These are phyloP conservation scores for Penicillium coffeae DNA, from an alignment of 495 filamentous ascomycete species.

Conservation along the genomic window DNA sequence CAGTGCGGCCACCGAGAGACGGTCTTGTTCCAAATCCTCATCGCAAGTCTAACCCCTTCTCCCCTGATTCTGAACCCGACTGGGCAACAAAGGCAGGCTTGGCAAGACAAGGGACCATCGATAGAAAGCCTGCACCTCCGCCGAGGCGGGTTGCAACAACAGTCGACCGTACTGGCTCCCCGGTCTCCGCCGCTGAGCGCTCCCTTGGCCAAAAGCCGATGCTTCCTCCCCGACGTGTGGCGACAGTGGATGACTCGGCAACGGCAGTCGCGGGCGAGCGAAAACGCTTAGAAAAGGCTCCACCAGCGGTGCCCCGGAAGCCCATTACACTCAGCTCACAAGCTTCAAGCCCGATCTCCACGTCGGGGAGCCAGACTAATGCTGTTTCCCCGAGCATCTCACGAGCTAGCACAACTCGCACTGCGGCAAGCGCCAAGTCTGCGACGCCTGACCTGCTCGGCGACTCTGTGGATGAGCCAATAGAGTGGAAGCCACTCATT, in stretches of 20 bases:
- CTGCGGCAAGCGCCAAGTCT: not conserved
- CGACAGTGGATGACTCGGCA: not conserved
- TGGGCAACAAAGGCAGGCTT: constrained; percentile 52
- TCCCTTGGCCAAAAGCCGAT: constrained; percentile 6
- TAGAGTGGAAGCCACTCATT: constrained; percentile 36
- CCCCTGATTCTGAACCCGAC: constrained; percentile 61
- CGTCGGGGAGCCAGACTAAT: not conserved
- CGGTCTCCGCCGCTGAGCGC: not conserved
- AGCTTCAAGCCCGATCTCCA: not conserved
- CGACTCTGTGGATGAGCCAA: constrained; percentile 16
- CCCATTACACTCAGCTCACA: constrained; percentile 28
- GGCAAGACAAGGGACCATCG: not conserved
- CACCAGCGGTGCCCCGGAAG: constrained; percentile 34
- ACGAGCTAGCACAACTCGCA: not conserved
- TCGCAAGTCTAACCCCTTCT: constrained; percentile 80
- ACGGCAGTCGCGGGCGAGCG: not conserved
- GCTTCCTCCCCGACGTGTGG: constrained; percentile 10
- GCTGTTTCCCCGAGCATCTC: not conserved
- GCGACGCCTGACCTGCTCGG: constrained; percentile 22
- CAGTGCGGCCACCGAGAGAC: constrained; percentile 57
- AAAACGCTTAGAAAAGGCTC: constrained; percentile 4
- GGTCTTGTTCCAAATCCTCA: constrained; percentile 63
- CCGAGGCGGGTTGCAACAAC: constrained; percentile 1
- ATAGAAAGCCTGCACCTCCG: constrained; percentile 15
- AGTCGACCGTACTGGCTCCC: not conserved